Base-by-base conservation (phyloP, 2,329 filamentous ascomycete species). In the Microdochium trichocladiopsis region DNA sequence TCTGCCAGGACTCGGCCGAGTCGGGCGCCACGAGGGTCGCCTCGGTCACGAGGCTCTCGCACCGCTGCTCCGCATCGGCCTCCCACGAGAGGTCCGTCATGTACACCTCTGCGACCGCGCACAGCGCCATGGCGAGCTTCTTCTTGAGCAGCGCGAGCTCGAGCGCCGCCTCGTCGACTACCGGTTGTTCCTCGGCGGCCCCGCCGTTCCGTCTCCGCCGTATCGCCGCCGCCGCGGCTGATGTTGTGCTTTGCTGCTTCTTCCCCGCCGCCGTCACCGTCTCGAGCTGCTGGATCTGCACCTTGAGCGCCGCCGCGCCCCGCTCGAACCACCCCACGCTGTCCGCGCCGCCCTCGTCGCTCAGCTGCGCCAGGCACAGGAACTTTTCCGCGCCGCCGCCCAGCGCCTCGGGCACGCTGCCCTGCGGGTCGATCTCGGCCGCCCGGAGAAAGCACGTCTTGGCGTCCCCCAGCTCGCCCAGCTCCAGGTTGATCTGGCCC, bases 41-140 rank as follows among this genome's bases (percentile, higher is more conserved):
- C 73, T 99, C 91, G 5, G 92, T 95, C 57, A 97, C 83, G 54
- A 96, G 83, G 4, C 82, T 75, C 71, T 99, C 93, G 74, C 95
- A 99, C 59, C 86, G 82, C 58, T 81, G 75, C 73, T 99, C 94
- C 4, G 93, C 94, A 64, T 96, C 91, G 50, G 85, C 83, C 70
- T 96, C 92, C 90, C 82, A 94, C 62, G 88, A 94, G 61, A 97
- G 73, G 73, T 99, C 94, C 11, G 94, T 99, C 94, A 99, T 99
- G 76, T 96, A 99, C 49, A 99, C 90, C 73, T 99, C 94, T 6
- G 90, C 86, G 55, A 97, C 90, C 25, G 89, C 90, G 70, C 95
- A 99, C 33, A 99, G 79, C n/a, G 92, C 90, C 60, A 90, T 90
- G 2, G 91, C 90, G 33, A 97, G 77, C 70, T 94, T 94, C 58